A percentile compares a stretch with the other conserved stretches of the same genome.
Conservation (phyloP, 1,139 yeast species). For the Zygotorulaspora mrakii region DNA sequence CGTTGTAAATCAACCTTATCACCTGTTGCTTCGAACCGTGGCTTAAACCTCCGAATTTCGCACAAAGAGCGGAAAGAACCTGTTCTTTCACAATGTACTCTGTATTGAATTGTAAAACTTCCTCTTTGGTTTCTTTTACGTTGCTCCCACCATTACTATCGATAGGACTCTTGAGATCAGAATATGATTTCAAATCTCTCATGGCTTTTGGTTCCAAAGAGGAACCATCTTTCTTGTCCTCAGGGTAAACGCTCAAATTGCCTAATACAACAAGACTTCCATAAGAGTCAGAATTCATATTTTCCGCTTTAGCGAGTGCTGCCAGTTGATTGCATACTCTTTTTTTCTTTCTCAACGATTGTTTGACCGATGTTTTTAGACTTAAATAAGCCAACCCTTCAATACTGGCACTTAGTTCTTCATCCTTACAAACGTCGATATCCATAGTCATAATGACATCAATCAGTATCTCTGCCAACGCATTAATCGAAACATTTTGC, state of each 20-base stretch:
- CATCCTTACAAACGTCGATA: conserved; percentile 11
- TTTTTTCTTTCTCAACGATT: conserved; percentile 21
- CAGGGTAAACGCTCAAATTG: conserved; percentile 26
- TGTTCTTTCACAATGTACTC: conserved; percentile 24
- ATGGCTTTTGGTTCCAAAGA: conserved; percentile 21
- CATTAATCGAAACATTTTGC: conserved; percentile 22
- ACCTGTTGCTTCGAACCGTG: conserved; percentile 29
- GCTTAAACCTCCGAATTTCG: conserved; percentile 18
- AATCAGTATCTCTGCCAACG: conserved; percentile 24
- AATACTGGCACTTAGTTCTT: conserved; percentile 23
- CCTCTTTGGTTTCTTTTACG: conserved; percentile 21
- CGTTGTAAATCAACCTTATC: conserved; percentile 30
- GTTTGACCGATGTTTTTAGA: conserved; percentile 29
- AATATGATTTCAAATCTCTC: conserved; percentile 25
- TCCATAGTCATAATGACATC: conserved; percentile 10
- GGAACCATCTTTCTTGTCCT: conserved; percentile 14
- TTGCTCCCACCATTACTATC: conserved; percentile 16
- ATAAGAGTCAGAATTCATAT: conserved; percentile 19
- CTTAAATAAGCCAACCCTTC: conserved; percentile 37
- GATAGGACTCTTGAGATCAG: conserved; percentile 22
- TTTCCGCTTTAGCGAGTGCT: conserved; percentile 14
- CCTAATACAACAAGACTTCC: conserved; percentile 31
- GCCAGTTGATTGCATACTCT: conserved; percentile 20
- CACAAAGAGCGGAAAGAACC: conserved; percentile 23
- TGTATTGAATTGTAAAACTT: conserved; percentile 24